A percentile compares a stretch with the other conserved stretches of the same genome.
Conservation (phyloP, 805 yeast genomes). For the Peterozyma xylosa region DNA sequence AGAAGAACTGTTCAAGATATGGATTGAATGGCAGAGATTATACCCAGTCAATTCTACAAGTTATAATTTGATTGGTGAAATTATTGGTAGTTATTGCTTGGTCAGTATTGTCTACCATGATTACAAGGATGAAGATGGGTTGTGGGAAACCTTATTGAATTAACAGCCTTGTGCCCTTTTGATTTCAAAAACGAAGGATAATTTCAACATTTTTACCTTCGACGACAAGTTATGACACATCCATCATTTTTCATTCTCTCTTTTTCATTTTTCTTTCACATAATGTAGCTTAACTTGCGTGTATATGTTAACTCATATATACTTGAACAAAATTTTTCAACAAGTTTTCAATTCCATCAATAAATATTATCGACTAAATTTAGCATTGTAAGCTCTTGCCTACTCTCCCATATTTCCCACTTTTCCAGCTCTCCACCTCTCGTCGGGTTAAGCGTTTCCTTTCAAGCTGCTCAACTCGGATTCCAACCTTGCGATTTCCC, state of each 20-base stretch:
- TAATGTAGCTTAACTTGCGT: no score
- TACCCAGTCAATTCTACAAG: conserved; percentile 53
- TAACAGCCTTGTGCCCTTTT: neutral
- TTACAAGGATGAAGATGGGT: conserved; percentile 59
- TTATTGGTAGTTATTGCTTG: conserved; percentile 59
- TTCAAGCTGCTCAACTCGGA: conserved; percentile 15
- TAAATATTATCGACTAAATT: neutral
- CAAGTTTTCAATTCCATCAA: no score
- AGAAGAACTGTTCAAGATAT: conserved; percentile 87
- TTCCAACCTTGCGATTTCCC: conserved; percentile 31
- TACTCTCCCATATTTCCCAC: no score
- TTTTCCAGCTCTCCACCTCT: no score
- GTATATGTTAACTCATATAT: no score
- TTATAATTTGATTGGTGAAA: conserved; percentile 51
- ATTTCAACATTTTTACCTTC: no score
- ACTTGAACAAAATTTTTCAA: no score
- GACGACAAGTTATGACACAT: no score
- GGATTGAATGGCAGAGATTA: conserved; percentile 87
- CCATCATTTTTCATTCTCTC: no score
- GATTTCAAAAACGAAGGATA: no score
- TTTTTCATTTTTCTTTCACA: no score
- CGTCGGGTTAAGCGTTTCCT: no score
- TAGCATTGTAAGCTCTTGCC: conserved; percentile 6
- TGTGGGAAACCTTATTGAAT: conserved; percentile 52
- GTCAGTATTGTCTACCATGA: conserved; percentile 89